Base-by-base conservation (phyloP, 2,329 filamentous ascomycete species). In the Leptosphaerulina australis region DNA sequence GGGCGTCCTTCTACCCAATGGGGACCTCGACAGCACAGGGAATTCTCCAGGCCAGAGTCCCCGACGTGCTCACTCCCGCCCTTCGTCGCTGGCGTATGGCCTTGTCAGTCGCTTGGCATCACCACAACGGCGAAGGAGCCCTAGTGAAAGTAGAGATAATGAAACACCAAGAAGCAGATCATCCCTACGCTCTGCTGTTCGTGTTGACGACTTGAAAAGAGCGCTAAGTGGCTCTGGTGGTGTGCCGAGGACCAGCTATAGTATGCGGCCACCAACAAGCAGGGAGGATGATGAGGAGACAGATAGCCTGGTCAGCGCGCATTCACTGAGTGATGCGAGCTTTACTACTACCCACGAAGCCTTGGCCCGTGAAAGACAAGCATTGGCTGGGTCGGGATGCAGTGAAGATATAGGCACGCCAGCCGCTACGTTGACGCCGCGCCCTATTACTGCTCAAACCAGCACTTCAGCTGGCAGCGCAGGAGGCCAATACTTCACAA, bases 251-350 rank as follows among this genome's bases (percentile, higher is more conserved):
- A 72, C 68, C 14, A 61, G 60, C 6, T 71, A 70, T 49, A 66
- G 63, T 0, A 58, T 59, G 17, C 67, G 64, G 20, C 62, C 63
- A 0, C 52, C 60, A 0, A 63, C 58, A 3, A 60, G 63, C 14
- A 64, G 60, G n/a, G 55, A 60, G 29, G 59, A 58, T 4, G 59
- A 57, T 26, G 82, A 80, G 48, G 75, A 75, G 8, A 68, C 81
- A 48, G 87, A 90, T 44, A 89, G 86, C 69, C 82, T 90, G 77
- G 81, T 87, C 56, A 88, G 85, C 74, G 88, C 86, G 56, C 86
- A 89, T 48, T 82, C 82, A 34, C 78, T 83, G n/a, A 88, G 85
- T 5, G 87, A 90, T 63, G 73, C 84, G 15, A 87, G 83, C 29
- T 70, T 71, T 43, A 56, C 69, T 18, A 71, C 68, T 1, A 58